Conservation (phyloP, 2,329 filamentous ascomycete species). For the Paradendryphiella salina region DNA sequence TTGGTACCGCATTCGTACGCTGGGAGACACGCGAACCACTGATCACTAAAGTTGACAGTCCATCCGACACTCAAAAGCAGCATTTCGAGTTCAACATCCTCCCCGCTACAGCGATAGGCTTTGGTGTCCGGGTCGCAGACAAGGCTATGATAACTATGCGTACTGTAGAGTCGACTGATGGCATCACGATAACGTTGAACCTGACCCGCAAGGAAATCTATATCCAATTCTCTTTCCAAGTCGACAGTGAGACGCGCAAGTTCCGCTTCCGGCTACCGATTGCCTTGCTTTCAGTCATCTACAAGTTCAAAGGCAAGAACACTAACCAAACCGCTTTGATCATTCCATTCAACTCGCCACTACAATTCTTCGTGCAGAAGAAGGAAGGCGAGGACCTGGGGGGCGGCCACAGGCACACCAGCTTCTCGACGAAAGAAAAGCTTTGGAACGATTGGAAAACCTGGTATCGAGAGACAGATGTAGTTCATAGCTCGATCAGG, state of each 20-base stretch:
- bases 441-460: slow-evolving; percentile 61
- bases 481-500: slow-evolving; percentile 52
- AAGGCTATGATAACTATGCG: slow-evolving; percentile 64
- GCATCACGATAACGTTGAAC: slow-evolving; percentile 49
- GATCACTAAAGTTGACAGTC: slow-evolving; percentile 24
- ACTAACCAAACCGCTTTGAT: slow-evolving; percentile 24
- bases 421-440: slow-evolving; percentile 28
- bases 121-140: slow-evolving; percentile 63
- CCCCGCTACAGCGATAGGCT: slow-evolving; percentile 56
- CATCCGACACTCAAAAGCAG: slow-evolving; percentile 22
- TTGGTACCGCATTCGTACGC: slow-evolving; percentile 10
- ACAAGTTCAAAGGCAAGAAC: slow-evolving; percentile 26
- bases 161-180: slow-evolving; percentile 39
- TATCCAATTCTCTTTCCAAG: slow-evolving; percentile 50
- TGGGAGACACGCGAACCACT: slow-evolving; percentile 6
- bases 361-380: slow-evolving; percentile 50
- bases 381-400: slow-evolving; percentile 15
- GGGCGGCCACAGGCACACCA: slow-evolving; percentile 11
- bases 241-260: slow-evolving; percentile 19
- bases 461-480: slow-evolving; percentile 67
- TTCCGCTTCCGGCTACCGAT: slow-evolving; percentile 54
- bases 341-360: slow-evolving; percentile 46
- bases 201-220: slow-evolving; percentile 51
- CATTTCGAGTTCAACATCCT: slow-evolving; percentile 36
- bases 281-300: slow-evolving; percentile 49